These are phyloP conservation scores for Tuber melanosporum DNA, from an alignment of 495 filamentous ascomycete genomes.

Conservation along the genomic window DNA sequence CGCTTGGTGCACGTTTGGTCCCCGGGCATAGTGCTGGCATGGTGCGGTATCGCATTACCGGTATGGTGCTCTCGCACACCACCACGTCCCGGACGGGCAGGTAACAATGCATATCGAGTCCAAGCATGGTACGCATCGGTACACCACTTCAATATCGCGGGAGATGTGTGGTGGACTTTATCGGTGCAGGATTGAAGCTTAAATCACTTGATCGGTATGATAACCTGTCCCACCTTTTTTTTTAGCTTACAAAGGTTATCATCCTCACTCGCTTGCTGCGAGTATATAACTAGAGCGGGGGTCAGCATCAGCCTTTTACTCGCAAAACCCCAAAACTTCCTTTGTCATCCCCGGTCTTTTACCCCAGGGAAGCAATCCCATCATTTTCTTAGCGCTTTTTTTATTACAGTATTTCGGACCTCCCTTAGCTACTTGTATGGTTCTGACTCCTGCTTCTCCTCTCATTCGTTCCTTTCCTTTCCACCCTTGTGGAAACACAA, in stretches of 20 bases:
- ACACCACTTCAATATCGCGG: neutral
- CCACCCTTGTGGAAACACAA: neutral
- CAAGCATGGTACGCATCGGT: neutral
- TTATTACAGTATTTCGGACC: neutral
- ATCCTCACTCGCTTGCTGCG: neutral
- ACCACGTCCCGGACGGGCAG: neutral
- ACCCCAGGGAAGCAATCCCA: neutral
- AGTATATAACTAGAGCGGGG: neutral
- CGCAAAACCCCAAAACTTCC: neutral
- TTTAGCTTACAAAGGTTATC: neutral
- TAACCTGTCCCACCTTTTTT: neutral
- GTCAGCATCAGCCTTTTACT: neutral
- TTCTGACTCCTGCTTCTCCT: neutral
- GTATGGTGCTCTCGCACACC: neutral
- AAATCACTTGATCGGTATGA: neutral
- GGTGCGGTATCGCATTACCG: neutral
- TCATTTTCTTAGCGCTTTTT: neutral
- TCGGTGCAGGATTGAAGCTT: neutral
- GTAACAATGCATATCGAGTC: neutral
- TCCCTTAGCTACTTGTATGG: neutral
- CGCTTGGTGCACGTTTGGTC: neutral
- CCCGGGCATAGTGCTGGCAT: neutral
- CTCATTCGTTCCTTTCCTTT: neutral
- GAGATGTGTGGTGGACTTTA: neutral
- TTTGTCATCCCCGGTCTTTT: neutral